Conservation (phyloP, 139 green algal species). For the Deuterostichococcus epilithicus region DNA sequence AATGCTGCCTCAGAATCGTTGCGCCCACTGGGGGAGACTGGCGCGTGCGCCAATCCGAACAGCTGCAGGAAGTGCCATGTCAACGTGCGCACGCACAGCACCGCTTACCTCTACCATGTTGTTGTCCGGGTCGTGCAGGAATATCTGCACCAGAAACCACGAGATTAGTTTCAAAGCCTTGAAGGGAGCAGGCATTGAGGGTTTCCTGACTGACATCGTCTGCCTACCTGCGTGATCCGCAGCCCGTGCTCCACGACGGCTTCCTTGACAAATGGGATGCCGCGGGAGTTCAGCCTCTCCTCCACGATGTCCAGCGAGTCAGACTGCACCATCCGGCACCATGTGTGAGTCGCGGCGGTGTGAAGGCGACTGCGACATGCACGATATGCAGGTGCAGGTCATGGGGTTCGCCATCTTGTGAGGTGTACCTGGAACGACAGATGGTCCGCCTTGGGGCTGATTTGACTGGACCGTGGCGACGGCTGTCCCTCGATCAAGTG, state of each 20-base stretch:
- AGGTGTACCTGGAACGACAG: constrained; percentile 54
- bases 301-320: neutral
- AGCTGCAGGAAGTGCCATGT: neutral
- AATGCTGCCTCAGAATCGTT: neutral
- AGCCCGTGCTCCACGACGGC: neutral
- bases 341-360: neutral
- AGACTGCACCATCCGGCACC: neutral
- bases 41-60: neutral
- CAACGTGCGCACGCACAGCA: no score
- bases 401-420: neutral
- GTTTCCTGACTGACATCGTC: no score
- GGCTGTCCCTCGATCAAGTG: constrained; percentile 52
- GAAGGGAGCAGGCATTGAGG: no score
- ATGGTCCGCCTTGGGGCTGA: constrained; percentile 55
- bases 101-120: constrained; percentile 57
- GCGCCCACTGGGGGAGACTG: neutral
- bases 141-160: constrained; percentile 37
- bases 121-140: constrained; percentile 72
- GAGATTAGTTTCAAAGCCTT: no score
- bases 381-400: neutral
- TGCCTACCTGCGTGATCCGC: neutral
- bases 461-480: neutral
- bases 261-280: neutral
- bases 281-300: neutral
- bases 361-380: no score